Percentiles rank a stretch among this genome's conserved stretches.
Evolutionary conservation across 2,329 filamentous ascomycete species (phyloP).

Genomic region (Orbilia ellipsospora): DNA sequence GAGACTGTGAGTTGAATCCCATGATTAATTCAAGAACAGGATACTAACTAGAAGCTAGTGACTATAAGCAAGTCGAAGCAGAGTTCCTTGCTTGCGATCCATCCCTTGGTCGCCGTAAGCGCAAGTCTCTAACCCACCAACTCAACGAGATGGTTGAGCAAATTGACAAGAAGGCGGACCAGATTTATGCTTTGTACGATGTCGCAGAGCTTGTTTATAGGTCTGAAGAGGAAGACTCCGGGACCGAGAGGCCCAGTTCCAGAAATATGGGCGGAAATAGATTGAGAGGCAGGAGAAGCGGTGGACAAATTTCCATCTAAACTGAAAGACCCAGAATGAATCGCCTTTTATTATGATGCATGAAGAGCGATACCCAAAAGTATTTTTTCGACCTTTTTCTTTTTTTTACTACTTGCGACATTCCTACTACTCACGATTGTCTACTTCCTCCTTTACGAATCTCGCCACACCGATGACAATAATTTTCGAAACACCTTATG

Average conservation of each 20-base stretch:
- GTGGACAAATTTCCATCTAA: constrained; percentile 38
- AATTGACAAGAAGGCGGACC: constrained; percentile 59
- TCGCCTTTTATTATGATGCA: constrained; percentile 26
- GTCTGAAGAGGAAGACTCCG: constrained; percentile 10
- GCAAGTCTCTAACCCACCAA: constrained; percentile 58
- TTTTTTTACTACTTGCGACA: constrained; percentile 1
- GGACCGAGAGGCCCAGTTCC: constrained; percentile 19
- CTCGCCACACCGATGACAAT: neutral
- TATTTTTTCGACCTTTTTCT: constrained; percentile 10
- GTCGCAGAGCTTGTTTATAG: constrained; percentile 57
- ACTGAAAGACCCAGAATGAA: neutral
- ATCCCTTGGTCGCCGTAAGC: constrained; percentile 57
- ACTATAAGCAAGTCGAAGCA: constrained; percentile 58
- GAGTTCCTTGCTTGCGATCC: constrained; percentile 59
- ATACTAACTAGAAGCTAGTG: constrained; percentile 45
- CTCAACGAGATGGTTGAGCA: constrained; percentile 58
- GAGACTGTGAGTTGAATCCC: constrained; percentile 56
- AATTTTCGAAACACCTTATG: neutral
- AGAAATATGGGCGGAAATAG: constrained; percentile 14
- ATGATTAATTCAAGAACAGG: neutral
- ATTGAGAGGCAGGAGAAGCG: constrained; percentile 13
- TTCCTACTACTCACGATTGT: neutral
- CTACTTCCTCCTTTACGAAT: neutral
- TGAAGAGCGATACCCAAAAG: constrained; percentile 26
- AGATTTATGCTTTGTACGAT: constrained; percentile 59